Evolutionary conservation across 208 protist species (phyloP).

Genomic region (Trypanosoma boissoni): DNA sequence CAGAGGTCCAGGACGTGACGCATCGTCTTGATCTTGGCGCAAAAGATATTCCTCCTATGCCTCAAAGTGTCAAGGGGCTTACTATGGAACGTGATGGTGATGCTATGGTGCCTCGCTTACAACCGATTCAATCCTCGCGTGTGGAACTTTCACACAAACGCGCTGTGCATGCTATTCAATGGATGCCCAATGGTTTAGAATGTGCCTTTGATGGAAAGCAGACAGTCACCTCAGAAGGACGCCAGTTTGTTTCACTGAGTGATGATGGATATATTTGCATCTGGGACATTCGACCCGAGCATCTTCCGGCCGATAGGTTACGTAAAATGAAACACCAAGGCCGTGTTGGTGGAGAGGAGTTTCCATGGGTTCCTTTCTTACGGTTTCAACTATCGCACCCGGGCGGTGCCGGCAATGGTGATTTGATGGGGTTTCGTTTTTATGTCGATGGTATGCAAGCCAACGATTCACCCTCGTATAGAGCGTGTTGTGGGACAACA

Average conservation of each 20-base stretch:
- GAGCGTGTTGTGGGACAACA: conserved; percentile 49
- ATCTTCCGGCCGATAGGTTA: conserved; percentile 84
- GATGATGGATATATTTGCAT: conserved; percentile 85
- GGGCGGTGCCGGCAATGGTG: conserved; percentile 45
- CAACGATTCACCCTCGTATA: conserved; percentile 56
- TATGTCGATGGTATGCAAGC: conserved; percentile 63
- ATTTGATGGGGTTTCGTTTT: conserved; percentile 81
- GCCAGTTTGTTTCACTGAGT: conserved; percentile 86
- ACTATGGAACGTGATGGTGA: conserved; percentile 76
- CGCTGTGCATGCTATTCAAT: conserved; percentile 85
- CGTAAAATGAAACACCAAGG: conserved; percentile 89
- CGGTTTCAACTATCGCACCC: conserved; percentile 64
- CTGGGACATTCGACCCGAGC: conserved; percentile 86
- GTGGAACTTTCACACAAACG: conserved; percentile 86
- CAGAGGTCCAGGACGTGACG: conserved; percentile 4
- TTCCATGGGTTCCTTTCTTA: conserved; percentile 83
- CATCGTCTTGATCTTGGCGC: conserved; percentile 37
- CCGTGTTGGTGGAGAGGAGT: conserved; percentile 51
- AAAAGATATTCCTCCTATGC: conserved; percentile 74
- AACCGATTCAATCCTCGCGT: conserved; percentile 70
- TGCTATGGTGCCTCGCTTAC: conserved; percentile 74
- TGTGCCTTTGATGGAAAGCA: conserved; percentile 89
- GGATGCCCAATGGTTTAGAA: conserved; percentile 74
- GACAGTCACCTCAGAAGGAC: conserved; percentile 38
- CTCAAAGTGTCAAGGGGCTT: conserved; percentile 60